Base-by-base conservation (phyloP, 345 rosid genomes). In the Pistacia vera region DNA sequence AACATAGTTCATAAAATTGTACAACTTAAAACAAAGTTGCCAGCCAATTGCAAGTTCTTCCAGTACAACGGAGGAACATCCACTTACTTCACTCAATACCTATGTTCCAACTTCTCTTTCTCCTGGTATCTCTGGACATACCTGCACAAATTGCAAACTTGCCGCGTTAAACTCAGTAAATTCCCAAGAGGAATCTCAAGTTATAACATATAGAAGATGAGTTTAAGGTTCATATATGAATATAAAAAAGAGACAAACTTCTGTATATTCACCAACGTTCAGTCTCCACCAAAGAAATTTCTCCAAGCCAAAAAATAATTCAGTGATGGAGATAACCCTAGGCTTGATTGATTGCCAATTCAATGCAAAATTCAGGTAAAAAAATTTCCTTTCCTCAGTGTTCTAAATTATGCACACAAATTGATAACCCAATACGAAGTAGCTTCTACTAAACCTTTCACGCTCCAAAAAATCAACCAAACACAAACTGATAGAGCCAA, bases 31-130 rank as follows among this genome's bases (percentile, higher is more conserved):
- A 25, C 58, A 20, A 16, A 63, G 67, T n/a, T 18, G 52, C 69
- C 69, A 66, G 33, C 49, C n/a, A 67, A 67, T 46, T 69, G 72
- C 11, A 12, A 13, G 38, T 36, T 7, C 58, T 20, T 64, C 35
- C 11, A n/a, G 13, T n/a, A 38, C 36, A 63, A 63, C 52, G 62
- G 59, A 18, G 20, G 57, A 63, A 58, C 58, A 3, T 38, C 33
- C 20, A 17, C 33, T 44, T 18, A 4, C 57, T 74, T 89, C 79
- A 51, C 72, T 89, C 79, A 87, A 82, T 78, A 87, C 77, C 93
- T 85, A 78, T 89, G 88, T 57, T 81, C 85, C 72, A 87, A 55
- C 80, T 89, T 89, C 89, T 89, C 91, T 70, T 89, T 82, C 77
- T 87, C 91, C 83, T 83, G 57, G 82, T 59, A 87, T 20, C 80